Percentiles rank a stretch among this genome's conserved stretches.
phyloP scores from a whole-genome alignment of 108 stramenopile genomes.

The Chaetoceros muelleri region DNA sequence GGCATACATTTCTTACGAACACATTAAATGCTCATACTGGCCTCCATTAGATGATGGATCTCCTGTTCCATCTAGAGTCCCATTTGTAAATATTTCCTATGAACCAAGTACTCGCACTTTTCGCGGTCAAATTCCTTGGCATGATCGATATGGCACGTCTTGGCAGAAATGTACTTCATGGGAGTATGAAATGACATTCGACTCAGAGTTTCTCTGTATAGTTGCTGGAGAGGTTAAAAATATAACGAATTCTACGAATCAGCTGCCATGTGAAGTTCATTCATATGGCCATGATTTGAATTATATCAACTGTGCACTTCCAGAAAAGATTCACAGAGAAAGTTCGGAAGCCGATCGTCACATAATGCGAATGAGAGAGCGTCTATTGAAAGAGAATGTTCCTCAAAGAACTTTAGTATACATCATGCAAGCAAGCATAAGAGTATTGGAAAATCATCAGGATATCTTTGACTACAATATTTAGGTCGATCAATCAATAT shows the following conservation, averaged over 20 bases:
- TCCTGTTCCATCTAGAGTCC: conserved; percentile 37
- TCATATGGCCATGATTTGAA: too few species aligned
- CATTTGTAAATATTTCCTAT: conserved; percentile 37
- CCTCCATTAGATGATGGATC: conserved; percentile 56
- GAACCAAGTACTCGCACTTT: conserved; percentile 33
- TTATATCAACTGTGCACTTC: too few species aligned
- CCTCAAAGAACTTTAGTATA: neutral
- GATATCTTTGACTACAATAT: too few species aligned
- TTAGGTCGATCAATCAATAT: too few species aligned
- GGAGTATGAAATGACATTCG: conserved; percentile 64
- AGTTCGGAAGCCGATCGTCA: too few species aligned
- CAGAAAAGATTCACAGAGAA: too few species aligned
- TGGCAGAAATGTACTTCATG: conserved; percentile 49
- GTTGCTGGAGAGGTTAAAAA: conserved; percentile 32
- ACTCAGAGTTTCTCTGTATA: conserved; percentile 36
- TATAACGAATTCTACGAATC: too few species aligned
- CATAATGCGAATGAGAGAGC: too few species aligned
- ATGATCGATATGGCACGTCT: conserved; percentile 40
- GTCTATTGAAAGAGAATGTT: neutral
- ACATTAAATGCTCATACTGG: conserved; percentile 35
- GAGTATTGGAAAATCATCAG: too few species aligned
- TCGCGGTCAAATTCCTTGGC: conserved; percentile 54
- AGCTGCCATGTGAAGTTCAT: too few species aligned
- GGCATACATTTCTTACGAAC: conserved; percentile 70
- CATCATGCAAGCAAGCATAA: too few species aligned